Base-by-base conservation (phyloP, 2,329 filamentous ascomycete genomes). In the Sporothrix mexicana region DNA sequence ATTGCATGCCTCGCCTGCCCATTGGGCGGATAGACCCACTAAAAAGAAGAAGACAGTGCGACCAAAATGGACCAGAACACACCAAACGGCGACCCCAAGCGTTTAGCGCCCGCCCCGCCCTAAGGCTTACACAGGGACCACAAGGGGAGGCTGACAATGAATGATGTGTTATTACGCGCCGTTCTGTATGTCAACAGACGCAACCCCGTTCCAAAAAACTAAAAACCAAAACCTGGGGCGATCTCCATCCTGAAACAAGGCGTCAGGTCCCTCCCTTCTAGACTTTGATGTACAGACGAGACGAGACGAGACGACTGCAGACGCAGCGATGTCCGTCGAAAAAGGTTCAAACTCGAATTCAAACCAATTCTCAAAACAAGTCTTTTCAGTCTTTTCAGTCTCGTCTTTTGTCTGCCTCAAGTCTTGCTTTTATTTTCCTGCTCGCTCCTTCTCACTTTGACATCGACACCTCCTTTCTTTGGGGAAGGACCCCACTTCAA, bases 11-110 rank as follows among this genome's bases (percentile, higher is more conserved):
- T 36, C 30, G 30, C 30, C 30, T 36, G 30, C 30, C 30, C 30
- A 36, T 5, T 36, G 30, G 30, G 30, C 30, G 30, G 30, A 4
- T 36, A 36, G 30, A 36, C 30, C 59, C 59, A 45, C 59, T 43
- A 62, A 62, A 36, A 64, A 47, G 9, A 47, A 36, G 51, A 10
- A 55, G 20, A 12, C 13, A 9, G n/a, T 23, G 41, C n/a, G n/a
- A 66, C 61, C 17, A 9, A 47, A 64, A 64, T n/a, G n/a, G n/a
- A n/a, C n/a, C n/a, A 64, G 15, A 23, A 41, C 30, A 20, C 55
- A 23, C 61, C 41, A 45, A 23, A n/a, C n/a, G n/a, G 61, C 61
- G 61, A 41, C 61, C 61, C 61, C 59, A 45, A 64, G 23, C 59
- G 41, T 41, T 45, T 64, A 64, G 59, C 43, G 59, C 59, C 59